phyloP scores from a whole-genome alignment of 2,329 filamentous ascomycete genomes.

The Beauveria pseudobassiana region DNA sequence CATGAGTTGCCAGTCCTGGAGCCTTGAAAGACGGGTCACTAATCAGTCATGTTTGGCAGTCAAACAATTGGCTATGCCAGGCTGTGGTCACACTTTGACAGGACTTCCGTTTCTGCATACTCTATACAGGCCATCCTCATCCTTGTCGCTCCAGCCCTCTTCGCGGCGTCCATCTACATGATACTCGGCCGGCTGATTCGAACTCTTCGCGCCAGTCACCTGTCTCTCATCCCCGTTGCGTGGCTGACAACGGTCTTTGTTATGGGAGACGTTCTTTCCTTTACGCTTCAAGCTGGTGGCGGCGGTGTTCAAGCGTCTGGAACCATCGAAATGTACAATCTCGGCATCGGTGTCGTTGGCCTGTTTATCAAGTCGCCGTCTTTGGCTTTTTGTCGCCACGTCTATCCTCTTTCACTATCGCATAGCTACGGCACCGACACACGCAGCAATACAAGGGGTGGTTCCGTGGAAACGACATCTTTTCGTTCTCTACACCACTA shows the following conservation, averaged over 20 bases:
- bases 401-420: constrained; percentile 36
- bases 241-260: constrained; percentile 42
- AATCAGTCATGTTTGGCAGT: no score
- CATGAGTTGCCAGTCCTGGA: no score
- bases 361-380: constrained; percentile 46
- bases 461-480: constrained; percentile 25
- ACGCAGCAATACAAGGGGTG: constrained; percentile 10
- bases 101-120: no score
- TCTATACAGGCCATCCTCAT: no score
- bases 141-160: constrained; percentile 10
- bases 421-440: constrained; percentile 15
- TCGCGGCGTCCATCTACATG: constrained; percentile 16
- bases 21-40: no score
- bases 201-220: constrained; percentile 17
- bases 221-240: constrained; percentile 15
- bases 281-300: constrained; percentile 34
- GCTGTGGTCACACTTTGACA: no score
- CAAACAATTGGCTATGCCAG: no score
- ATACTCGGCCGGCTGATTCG: constrained; percentile 26
- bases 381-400: constrained; percentile 45
- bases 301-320: constrained; percentile 1
- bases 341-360: constrained; percentile 39
- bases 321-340: neutral
- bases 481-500: constrained; percentile 24
- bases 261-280: constrained; percentile 36